Base-by-base conservation (phyloP, 768 basidiomycete genomes). In the Crassisporium funariophilum region DNA sequence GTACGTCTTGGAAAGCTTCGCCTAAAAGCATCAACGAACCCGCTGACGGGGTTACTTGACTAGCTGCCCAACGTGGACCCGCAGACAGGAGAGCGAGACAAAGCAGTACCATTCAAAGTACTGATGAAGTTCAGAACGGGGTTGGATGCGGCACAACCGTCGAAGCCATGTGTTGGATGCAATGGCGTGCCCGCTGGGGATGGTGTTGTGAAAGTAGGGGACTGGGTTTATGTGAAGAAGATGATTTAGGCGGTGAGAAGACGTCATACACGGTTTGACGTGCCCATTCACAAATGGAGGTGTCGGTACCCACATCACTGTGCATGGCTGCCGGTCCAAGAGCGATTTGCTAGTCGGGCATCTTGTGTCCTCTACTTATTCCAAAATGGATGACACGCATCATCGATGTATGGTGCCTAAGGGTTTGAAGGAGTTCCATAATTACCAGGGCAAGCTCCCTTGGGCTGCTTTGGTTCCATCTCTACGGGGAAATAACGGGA, bases 61-160 rank as follows among this genome's bases (percentile, higher is more conserved):
- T 49, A 91, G 88, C 63, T 91, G 37, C 88, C 88, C 12, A 90
- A 91, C 53, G 78, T 91, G 12, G 78, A 80, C 56, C 76, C 84
- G 0, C 67, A 71, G 33, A 83, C 81, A 3, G 88, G 87, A 22
- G 62, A 75, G 15, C 77, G 81, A 15, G 88, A 91, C 56, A 73
- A 73, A 12, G 84, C 86, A 0, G 87, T 91, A 4, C 88, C 88
- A 4, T 88, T 71, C 66, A 88, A 91, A 65, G 77, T 82, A 5
- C 59, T 89, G 8, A 83, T 82, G 78, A 88, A 85, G 69, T 84
- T 86, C 62, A 78, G 88, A 27, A 78, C 63, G 22, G 81, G 83
- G 13, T 44, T 84, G 41, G 80, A 86, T 59, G 76, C 78, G 0
- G 58, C 47, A 16, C 54, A 70, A 1, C 72, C 71, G 49, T 64